Evolutionary conservation across 2,329 filamentous ascomycete genomes (phyloP), one percentile per base, ranked within the genome.

Genomic region (Pyrenochaeta sp.): DNA sequence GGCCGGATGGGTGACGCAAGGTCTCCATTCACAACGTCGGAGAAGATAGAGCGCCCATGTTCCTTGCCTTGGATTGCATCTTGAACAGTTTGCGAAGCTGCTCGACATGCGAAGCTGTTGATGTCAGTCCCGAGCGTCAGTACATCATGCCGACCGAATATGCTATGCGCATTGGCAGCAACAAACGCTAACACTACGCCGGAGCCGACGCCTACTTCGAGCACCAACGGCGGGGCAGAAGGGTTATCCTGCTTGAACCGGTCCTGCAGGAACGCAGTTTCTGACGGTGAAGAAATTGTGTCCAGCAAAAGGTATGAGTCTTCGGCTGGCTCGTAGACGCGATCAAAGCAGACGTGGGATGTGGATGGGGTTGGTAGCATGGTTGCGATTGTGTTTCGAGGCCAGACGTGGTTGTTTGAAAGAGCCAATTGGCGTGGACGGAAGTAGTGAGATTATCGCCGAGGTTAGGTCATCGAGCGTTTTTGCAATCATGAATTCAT

Each of bases 321-420:
- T 77, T 99, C 95, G 10, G 94, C 90, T 31, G 95, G 95, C 72
- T 97, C 93, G 78, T 99, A 99, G 64, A 98, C 88, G 49, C 89
- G 87, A 74, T 91, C 86, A 77, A 93, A 96, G 49, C 89, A 86
- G 54, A 98, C 91, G 78, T 99, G 95, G 18, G 90, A 90, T 2
- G 95, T 99, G 52, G 91, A 91, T 12, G 95, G 95, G 1, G 95
- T 99, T 9, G 94, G 93, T 23, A 99, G 86, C 93, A 97, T 97
- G 27, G 42, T 63, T 45, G 49, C 18, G 43, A 50, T 46, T 58
- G 56, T 53, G 43, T 54, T 44, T 43, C 50, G 37, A 55, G 56
- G 43, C 51, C 17, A 48, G 54, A 55, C 51, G 23, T 58, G 23
- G 23, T 4, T 4, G 54, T 58, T 21, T 44, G 49, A 53, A 55